Base-by-base conservation (phyloP, 495 filamentous ascomycete genomes). In the Penicillium manginii region DNA sequence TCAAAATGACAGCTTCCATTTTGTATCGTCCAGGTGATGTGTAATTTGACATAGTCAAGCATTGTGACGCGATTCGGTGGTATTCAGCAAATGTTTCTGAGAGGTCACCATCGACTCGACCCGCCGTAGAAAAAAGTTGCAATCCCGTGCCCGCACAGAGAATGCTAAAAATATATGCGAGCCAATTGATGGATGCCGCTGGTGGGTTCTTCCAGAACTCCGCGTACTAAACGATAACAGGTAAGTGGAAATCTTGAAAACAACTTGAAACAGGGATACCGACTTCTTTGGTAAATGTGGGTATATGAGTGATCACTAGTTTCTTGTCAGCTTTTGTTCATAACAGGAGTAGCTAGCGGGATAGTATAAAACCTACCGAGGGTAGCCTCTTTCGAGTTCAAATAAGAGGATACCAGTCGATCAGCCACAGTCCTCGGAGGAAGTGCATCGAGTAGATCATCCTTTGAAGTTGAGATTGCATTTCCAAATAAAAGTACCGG, bases 301-400 rank as follows among this genome's bases (percentile, higher is more conserved):
- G 72, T 15, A 72, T 59, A 50, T 79, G 76, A 37, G 74, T 71
- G 21, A 75, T 61, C 23, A 72, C 70, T 73, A 4, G 33, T n/a
- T n/a, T 12, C 3, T 15, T n/a, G 18, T 58, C 39, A 57, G 42
- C 42, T 22, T 15, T 6, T 14, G 19, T 46, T 12, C 19, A 12
- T 1, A 43, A 9, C 8, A 18, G 14, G 3, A n/a, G 2, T n/a
- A 17, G 14, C 18, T 21, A 17, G 7, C 3, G 18, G 11, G 21
- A 48, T 14, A 18, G 15, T 14, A 22, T 23, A 2, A 18, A 17
- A 23, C 60, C 17, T 52, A 73, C 70, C 58, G 51, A 73, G 67
- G 14, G 65, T 53, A 1, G 73, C 58, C 19, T 78, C 73, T 51
- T 65, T 72, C 0, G 66, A 65, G 15, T 76, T 68, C 46, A 79